phyloP scores from a whole-genome alignment of 139 green algal genomes.

The Limnomonas spitsbergensis region DNA sequence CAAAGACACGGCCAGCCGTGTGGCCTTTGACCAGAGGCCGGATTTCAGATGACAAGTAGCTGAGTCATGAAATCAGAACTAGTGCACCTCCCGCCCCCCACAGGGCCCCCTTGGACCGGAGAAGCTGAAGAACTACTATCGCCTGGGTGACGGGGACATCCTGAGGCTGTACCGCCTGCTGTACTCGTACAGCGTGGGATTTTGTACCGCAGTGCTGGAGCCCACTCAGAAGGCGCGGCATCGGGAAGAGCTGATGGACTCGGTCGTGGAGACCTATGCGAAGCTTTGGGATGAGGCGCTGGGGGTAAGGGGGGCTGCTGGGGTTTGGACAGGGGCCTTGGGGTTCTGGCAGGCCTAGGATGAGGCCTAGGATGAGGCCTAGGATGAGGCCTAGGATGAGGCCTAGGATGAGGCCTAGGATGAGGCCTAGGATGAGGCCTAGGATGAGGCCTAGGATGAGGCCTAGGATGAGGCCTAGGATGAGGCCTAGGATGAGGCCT shows the following conservation, averaged over 20 bases:
- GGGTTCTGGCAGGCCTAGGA: no score
- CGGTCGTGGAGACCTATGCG: conserved; percentile 28
- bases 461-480: no score
- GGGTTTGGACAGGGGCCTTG: no score
- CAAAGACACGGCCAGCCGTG: no score
- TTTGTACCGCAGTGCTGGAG: conserved; percentile 22
- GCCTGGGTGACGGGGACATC: conserved; percentile 29
- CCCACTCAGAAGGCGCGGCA: conserved; percentile 8
- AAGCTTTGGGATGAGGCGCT: conserved; percentile 46
- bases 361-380: no score
- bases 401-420: no score
- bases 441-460: no score
- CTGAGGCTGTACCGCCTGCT: conserved; percentile 39
- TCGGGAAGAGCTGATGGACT: conserved; percentile 34
- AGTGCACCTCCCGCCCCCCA: background rate
- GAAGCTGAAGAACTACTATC: conserved; percentile 24
- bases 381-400: no score
- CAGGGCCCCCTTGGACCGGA: conserved; percentile 35
- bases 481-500: no score
- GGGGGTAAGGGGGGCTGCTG: conserved; percentile 2
- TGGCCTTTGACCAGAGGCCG: no score
- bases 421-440: no score
- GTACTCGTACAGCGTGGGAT: conserved; percentile 39
- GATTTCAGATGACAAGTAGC: no score
- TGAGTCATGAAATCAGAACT: background rate